These are phyloP conservation scores for Saposhnikovia divaricata DNA, from an alignment of 129 eudicot genomes.

Conservation along the genomic window DNA sequence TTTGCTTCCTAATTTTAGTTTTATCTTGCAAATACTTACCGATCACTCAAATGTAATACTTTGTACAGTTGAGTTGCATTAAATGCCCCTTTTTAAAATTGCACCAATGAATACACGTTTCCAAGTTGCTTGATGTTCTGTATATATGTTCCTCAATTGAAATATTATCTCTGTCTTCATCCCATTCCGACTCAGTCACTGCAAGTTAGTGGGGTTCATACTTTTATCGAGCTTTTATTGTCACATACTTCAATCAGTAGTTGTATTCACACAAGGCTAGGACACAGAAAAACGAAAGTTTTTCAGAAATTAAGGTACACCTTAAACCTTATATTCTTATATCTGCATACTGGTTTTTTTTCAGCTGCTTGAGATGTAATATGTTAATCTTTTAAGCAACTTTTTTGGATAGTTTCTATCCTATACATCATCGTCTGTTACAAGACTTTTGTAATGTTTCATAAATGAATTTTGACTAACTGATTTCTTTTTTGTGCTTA, in stretches of 20 bases:
- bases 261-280: slow-evolving; percentile 27
- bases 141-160: slow-evolving; percentile 42
- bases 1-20: neutral
- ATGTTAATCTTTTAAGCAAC: no score
- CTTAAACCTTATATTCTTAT: neutral
- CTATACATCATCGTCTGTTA: neutral
- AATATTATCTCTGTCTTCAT: slow-evolving; percentile 24
- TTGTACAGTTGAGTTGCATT: neutral
- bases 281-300: slow-evolving; percentile 24
- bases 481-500: neutral
- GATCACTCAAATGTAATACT: neutral
- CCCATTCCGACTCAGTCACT: slow-evolving; percentile 28
- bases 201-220: slow-evolving; percentile 76
- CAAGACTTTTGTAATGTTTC: neutral
- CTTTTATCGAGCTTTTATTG: slow-evolving; percentile 86
- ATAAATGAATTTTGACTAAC: neutral
- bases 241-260: slow-evolving; percentile 56
- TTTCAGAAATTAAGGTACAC: slow-evolving; percentile 42
- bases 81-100: neutral
- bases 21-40: neutral
- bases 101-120: slow-evolving; percentile 44
- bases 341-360: no score
- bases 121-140: slow-evolving; percentile 64
- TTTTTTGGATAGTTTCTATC: neutral
- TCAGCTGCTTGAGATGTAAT: neutral